Percentiles rank a stretch among this genome's conserved stretches.
phyloP scores from a whole-genome alignment of 352 stramenopile species.

The Phytophthora brassicae region DNA sequence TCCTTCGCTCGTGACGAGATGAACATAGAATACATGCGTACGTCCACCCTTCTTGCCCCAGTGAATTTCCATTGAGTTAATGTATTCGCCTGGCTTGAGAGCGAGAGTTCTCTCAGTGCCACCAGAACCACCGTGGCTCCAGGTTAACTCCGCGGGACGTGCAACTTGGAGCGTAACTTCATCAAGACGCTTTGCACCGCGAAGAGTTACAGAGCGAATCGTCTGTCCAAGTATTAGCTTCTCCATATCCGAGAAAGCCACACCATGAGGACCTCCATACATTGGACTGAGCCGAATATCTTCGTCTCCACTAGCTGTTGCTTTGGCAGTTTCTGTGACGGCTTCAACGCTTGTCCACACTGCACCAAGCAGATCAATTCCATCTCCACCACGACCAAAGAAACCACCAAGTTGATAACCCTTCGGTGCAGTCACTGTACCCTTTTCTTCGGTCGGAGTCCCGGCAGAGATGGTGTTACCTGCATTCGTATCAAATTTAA shows the following conservation, averaged over 20 bases:
- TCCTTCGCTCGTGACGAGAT: conserved; percentile 2
- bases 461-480: conserved; percentile 16
- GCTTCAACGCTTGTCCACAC: conserved; percentile 18
- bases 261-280: conserved; percentile 11
- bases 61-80: conserved; percentile 12
- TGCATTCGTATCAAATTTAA: conserved; percentile 17
- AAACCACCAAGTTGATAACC: conserved; percentile 23
- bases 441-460: conserved; percentile 17
- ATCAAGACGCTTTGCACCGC: conserved; percentile 6
- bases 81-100: conserved; percentile 3
- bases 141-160: conserved; percentile 1
- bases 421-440: conserved; percentile 13
- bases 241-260: conserved; percentile 11
- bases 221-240: conserved; percentile 4
- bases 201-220: conserved; percentile 10
- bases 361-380: conserved; percentile 17
- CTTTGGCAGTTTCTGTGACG: conserved; percentile 4
- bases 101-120: conserved; percentile 3
- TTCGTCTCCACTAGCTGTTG: conserved; percentile 5
- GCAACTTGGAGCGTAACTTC: conserved; percentile 4
- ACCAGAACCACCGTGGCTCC: conserved; percentile 7
- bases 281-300: conserved; percentile 7
- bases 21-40: conserved; percentile 3
- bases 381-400: conserved; percentile 17
- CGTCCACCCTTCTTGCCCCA: conserved; percentile 10